Percentiles rank a stretch among this genome's conserved stretches.
Conservation (phyloP, 2,329 filamentous ascomycete genomes). For the Arthrinium phaeospermum region DNA sequence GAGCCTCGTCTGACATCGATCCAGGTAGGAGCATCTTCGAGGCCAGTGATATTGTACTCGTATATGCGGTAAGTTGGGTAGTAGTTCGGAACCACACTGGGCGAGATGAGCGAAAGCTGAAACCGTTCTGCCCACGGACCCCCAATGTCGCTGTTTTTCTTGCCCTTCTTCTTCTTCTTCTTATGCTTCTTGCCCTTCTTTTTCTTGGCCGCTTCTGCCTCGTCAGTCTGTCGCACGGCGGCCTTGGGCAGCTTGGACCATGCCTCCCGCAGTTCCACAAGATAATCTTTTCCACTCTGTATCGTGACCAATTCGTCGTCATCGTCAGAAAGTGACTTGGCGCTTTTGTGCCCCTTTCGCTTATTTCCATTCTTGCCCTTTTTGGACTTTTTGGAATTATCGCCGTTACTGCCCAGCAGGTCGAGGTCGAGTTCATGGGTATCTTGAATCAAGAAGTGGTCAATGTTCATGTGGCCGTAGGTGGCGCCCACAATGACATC, state of each 20-base stretch:
- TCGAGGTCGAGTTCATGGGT: constrained; percentile 74
- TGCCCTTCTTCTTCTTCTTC: constrained; percentile 57
- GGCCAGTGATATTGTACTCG: constrained; percentile 87
- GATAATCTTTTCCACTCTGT: constrained; percentile 76
- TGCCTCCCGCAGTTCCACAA: constrained; percentile 75
- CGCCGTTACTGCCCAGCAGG: constrained; percentile 41
- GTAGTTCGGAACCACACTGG: constrained; percentile 91
- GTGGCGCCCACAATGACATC: constrained; percentile 82
- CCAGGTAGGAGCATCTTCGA: constrained; percentile 64
- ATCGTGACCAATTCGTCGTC: constrained; percentile 52
- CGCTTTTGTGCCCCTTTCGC: constrained; percentile 35
- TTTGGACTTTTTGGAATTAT: constrained; percentile 34
- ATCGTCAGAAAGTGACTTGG: not conserved
- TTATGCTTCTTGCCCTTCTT: constrained; percentile 46
- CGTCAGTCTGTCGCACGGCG: constrained; percentile 31
- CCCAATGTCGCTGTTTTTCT: constrained; percentile 71
- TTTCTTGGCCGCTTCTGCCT: constrained; percentile 31
- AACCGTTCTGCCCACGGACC: constrained; percentile 86
- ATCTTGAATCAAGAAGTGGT: constrained; percentile 94
- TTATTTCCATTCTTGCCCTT: constrained; percentile 30
- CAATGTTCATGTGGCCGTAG: constrained; percentile 98
- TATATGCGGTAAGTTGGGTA: constrained; percentile 89
- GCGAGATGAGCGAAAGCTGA: constrained; percentile 78
- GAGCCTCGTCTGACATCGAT: constrained; percentile 27
- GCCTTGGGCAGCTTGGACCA: constrained; percentile 78